Evolutionary conservation across 1,139 yeast species (phyloP).

Genomic region (Suzukiozyma palmioleophila): DNA sequence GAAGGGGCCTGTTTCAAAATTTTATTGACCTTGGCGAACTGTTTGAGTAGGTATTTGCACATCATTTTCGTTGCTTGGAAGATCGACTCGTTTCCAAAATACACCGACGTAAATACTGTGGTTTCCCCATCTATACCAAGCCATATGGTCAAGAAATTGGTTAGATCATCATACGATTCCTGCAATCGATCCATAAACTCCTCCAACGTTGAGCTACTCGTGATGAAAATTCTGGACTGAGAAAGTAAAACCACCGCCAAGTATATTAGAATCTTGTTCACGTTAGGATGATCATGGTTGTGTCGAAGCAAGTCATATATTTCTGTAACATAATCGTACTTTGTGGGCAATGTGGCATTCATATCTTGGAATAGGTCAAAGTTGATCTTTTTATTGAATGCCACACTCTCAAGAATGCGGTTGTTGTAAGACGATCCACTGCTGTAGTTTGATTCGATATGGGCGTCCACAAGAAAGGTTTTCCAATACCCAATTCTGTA

Average conservation of each 20-base stretch:
- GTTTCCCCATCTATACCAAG: constrained; percentile 18
- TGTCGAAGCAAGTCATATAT: constrained; percentile 5
- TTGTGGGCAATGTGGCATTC: constrained; percentile 2
- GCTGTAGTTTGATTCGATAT: constrained; percentile 9
- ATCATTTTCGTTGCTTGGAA: constrained; percentile 21
- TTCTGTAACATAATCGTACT: not conserved
- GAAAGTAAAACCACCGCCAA: constrained; percentile 13
- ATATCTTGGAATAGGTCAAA: constrained; percentile 7
- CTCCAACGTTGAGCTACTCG: constrained; percentile 1
- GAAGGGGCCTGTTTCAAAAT: not conserved
- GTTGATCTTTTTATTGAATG: constrained; percentile 12
- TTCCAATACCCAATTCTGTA: constrained; percentile 30
- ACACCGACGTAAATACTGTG: constrained; percentile 26
- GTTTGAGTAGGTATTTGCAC: constrained; percentile 10
- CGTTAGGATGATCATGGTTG: constrained; percentile 21
- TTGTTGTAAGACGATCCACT: constrained; percentile 10
- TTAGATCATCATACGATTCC: constrained; percentile 8
- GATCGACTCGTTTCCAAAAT: constrained; percentile 27
- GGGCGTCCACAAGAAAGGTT: constrained; percentile 15
- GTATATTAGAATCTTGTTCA: constrained; percentile 22
- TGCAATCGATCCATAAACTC: constrained; percentile 10
- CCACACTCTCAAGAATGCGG: constrained; percentile 17
- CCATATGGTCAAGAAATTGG: constrained; percentile 22
- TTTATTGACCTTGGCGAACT: not conserved
- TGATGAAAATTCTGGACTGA: constrained; percentile 5